These are phyloP conservation scores for Carex myosuroides DNA, from an alignment of 176 grass and related monocot genomes.

Conservation along the genomic window DNA sequence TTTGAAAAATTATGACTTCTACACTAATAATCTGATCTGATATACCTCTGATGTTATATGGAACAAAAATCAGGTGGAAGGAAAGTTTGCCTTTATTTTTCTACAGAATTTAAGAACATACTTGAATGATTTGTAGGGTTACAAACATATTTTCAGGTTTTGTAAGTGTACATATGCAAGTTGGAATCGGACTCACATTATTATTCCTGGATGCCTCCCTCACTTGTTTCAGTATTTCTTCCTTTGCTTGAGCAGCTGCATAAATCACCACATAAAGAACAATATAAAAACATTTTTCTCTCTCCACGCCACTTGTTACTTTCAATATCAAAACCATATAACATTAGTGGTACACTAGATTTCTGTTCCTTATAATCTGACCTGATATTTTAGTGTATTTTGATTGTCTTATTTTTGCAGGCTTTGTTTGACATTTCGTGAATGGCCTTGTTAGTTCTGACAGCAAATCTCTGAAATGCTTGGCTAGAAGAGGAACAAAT, in stretches of 20 bases:
- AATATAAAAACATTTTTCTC: background rate
- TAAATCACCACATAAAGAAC: background rate
- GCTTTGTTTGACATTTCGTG: constrained; percentile 8
- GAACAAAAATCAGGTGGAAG: background rate
- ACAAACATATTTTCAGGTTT: background rate
- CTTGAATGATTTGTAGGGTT: background rate
- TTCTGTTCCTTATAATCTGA: too few relatives aligned
- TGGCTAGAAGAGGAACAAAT: background rate
- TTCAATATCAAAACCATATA: background rate
- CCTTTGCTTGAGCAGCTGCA: constrained; percentile 19
- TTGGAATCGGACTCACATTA: constrained; percentile 10
- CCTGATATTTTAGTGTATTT: too few relatives aligned
- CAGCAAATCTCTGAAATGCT: constrained; percentile 11
- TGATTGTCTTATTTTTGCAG: too few relatives aligned
- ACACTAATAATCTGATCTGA: too few relatives aligned
- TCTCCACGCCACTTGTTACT: background rate
- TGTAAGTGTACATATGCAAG: background rate
- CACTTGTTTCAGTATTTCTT: constrained; percentile 1
- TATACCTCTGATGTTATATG: background rate
- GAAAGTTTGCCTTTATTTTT: background rate
- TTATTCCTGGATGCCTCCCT: constrained; percentile 1
- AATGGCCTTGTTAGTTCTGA: constrained; percentile 5
- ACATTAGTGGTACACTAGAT: too few relatives aligned
- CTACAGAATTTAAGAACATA: background rate
- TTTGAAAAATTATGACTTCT: too few relatives aligned